Conservation (phyloP, 257 asterid genomes). For the Eucommia ulmoides region DNA sequence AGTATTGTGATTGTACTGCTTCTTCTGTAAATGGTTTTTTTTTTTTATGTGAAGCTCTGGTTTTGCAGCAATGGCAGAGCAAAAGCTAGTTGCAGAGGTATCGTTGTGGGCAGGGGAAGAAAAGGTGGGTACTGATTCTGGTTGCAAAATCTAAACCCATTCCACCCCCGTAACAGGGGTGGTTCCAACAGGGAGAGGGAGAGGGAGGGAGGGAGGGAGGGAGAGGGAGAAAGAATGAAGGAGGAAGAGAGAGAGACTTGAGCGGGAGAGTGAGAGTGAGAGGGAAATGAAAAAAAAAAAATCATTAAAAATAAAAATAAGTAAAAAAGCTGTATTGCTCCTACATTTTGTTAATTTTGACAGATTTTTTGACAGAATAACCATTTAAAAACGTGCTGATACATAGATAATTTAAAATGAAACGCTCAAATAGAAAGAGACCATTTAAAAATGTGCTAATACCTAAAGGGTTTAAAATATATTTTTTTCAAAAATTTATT, state of each 20-base stretch:
- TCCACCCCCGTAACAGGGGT: constrained; percentile 30
- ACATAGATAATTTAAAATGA: too few relatives aligned
- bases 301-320: too few relatives aligned
- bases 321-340: too few relatives aligned
- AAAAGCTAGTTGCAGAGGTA: constrained; percentile 38
- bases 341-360: too few relatives aligned
- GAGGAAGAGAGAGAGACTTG: constrained; percentile 37
- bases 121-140: constrained; percentile 57
- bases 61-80: constrained; percentile 36
- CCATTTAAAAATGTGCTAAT: too few relatives aligned
- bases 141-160: constrained; percentile 38
- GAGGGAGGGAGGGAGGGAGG: constrained; percentile 17
- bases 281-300: background rate
- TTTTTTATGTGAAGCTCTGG: constrained; percentile 35
- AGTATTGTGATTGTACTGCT: constrained; percentile 20
- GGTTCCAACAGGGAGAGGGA: constrained; percentile 33
- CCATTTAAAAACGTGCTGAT: too few relatives aligned
- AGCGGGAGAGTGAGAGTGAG: constrained; percentile 47
- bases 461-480: too few relatives aligned
- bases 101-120: constrained; percentile 63
- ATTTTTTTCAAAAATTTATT: too few relatives aligned
- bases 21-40: constrained; percentile 44
- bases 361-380: too few relatives aligned
- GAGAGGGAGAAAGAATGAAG: constrained; percentile 21
- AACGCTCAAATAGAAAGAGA: too few relatives aligned